Evolutionary conservation across 768 basidiomycete genomes (phyloP), one percentile per base, ranked within the genome.

Genomic region (Serendipita sp.): DNA sequence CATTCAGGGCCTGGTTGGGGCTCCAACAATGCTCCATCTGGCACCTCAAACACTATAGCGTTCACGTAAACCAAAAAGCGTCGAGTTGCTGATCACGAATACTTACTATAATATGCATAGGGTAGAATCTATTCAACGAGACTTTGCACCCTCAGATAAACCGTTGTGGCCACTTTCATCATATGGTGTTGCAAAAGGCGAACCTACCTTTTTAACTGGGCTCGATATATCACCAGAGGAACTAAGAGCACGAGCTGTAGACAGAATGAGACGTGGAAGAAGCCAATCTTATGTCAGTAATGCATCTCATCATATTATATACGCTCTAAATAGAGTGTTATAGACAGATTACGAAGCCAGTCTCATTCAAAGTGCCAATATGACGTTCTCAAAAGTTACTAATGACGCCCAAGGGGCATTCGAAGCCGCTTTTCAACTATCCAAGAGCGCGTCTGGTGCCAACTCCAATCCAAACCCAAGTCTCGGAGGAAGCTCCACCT

Each of bases 141-240:
- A 94, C 68, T 72, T 94, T 5, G 81, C 80, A 1, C 75, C 74
- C 2, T 70, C 72, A 23, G 76, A 74, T 23, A 85, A 83, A 70
- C 92, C 91, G 0, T 48, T 79, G 11, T 96, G 88, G 86, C 85
- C 86, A 13, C 75, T 94, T 0, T 85, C 89, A 0, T 85, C 83
- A 0, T 94, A 88, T 71, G 91, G 79, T 0, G 83, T 89, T 23
- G 81, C 83, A 2, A 95, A 93, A 71, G 70, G 79, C 66, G 89
- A 91, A 68, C 83, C 83, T 0, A 81, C 76, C 23, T 68, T 94
- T 3, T 72, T 96, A 16, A 64, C 74, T 7, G 84, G 82, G 2
- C 73, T 86, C 36, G 91, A 96, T 68, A 78, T 85, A 66, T 87
- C 85, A 0, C 81, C 81, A 0, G 92, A 94, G 70, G 92, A 96